Evolutionary conservation across 2,329 filamentous ascomycete species (phyloP).

Genomic region (Fusarium nelsonii): DNA sequence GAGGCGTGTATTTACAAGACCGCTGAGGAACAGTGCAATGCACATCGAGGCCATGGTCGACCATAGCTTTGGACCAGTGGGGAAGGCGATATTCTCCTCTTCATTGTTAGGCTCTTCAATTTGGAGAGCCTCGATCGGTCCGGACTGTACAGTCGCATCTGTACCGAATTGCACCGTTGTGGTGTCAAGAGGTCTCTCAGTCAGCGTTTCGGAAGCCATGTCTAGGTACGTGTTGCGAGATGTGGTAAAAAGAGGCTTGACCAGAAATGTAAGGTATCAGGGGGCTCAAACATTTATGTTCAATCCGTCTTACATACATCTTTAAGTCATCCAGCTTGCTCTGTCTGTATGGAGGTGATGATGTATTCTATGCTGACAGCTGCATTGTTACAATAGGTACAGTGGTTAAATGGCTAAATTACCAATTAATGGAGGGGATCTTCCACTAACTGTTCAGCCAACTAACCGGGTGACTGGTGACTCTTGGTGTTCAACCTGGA

Average conservation of each 20-base stretch:
- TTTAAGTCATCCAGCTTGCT: too few species aligned
- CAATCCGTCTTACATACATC: too few species aligned
- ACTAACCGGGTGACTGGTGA: background rate
- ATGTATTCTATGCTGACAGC: conserved; percentile 8
- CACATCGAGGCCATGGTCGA: conserved; percentile 44
- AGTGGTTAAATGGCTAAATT: conserved; percentile 5
- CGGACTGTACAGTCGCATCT: background rate
- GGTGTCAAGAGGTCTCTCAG: background rate
- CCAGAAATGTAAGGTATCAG: fast-evolving
- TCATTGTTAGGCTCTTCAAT: conserved; percentile 15
- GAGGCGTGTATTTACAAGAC: conserved; percentile 14
- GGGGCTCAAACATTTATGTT: background rate
- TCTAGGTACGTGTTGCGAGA: fast-evolving
- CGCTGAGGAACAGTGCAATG: conserved; percentile 42
- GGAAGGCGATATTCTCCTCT: conserved; percentile 17
- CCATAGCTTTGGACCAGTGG: conserved; percentile 41
- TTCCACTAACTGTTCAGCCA: background rate
- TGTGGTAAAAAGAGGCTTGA: fast-evolving
- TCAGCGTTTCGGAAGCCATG: conserved; percentile 19
- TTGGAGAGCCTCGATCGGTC: conserved; percentile 1
- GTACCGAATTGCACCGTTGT: background rate
- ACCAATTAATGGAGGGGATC: background rate
- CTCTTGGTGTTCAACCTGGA: background rate
- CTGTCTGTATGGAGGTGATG: background rate
- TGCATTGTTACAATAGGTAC: background rate